Evolutionary conservation across 2,329 filamentous ascomycete genomes (phyloP), one percentile per base, ranked within the genome.

Genomic region (Ceratocystis papillata): DNA sequence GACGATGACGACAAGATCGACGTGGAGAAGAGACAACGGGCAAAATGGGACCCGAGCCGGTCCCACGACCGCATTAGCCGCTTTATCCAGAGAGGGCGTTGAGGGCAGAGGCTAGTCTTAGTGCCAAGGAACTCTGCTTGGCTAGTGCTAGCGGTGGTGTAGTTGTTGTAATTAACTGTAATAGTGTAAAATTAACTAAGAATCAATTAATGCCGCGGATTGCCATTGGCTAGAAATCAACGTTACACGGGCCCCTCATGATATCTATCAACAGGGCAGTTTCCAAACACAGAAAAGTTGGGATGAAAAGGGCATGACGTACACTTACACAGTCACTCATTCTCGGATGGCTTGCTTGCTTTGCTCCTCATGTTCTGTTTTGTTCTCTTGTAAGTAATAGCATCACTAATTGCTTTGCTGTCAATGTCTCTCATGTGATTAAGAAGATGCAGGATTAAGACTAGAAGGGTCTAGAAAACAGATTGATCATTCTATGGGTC

Each of bases 1-100:
- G 65, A 67, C n/a, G 62, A 66, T 1, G 67, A 69, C 37, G n/a
- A 69, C 60, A 67, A 65, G 46, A 55, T 46, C 7, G 48, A 67
- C 22, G 46, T 65, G 22, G 62, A 67, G 41, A 46, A 22, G 37
- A 65, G 20, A 30, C 55, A 33, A 5, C 37, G 50, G 45, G 62
- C 62, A 17, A 67, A 67, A 59, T 67, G 66, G 66, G 66, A 67
- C n/a, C 66, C 66, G 10, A 44, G 45, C 5, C 44, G 62, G 12
- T 25, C 45, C n/a, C 20, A 61, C 33, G 66, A 61, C 46, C 62
- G 66, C 25, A 67, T 67, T 41, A 62, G 62, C 22, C 30, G 37
- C 53, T 67, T 67, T 44, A 67, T 67, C 48, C 53, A 45, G 12
- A 62, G 59, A 46, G 41, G 22, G 8, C 33, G 20, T 10, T 62